These are phyloP conservation scores for Eucalyptus grandis DNA, from an alignment of 345 rosid species.

Conservation along the genomic window DNA sequence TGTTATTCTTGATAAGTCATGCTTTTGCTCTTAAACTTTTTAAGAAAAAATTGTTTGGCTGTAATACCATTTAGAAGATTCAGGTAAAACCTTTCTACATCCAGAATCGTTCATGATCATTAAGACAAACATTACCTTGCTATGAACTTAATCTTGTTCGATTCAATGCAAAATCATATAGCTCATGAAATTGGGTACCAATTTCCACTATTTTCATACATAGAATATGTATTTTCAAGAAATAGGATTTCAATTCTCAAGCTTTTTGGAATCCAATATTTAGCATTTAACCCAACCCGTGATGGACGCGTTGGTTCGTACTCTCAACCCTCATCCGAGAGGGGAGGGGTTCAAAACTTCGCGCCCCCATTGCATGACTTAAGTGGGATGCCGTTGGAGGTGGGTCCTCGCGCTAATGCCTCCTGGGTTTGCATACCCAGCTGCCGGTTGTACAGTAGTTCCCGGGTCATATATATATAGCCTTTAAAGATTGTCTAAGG, in stretches of 20 bases:
- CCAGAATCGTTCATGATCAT: background rate
- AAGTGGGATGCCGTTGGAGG: too few relatives aligned
- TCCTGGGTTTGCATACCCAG: too few relatives aligned
- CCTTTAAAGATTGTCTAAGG: background rate
- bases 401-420: too few relatives aligned
- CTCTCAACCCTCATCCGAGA: too few relatives aligned
- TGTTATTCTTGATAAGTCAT: background rate
- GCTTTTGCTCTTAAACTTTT: background rate
- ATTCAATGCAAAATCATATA: background rate
- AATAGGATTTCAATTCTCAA: background rate
- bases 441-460: too few relatives aligned
- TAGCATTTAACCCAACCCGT: too few relatives aligned
- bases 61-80: background rate
- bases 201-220: background rate
- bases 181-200: too few relatives aligned
- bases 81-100: background rate
- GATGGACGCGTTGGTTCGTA: too few relatives aligned
- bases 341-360: too few relatives aligned
- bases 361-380: too few relatives aligned
- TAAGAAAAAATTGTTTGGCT: background rate
- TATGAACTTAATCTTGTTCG: background rate
- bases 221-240: background rate
- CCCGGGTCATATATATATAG: background rate
- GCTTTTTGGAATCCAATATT: background rate
- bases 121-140: rapidly evolving